Conservation (phyloP, 257 asterid genomes). For the Henckelia pumila region DNA sequence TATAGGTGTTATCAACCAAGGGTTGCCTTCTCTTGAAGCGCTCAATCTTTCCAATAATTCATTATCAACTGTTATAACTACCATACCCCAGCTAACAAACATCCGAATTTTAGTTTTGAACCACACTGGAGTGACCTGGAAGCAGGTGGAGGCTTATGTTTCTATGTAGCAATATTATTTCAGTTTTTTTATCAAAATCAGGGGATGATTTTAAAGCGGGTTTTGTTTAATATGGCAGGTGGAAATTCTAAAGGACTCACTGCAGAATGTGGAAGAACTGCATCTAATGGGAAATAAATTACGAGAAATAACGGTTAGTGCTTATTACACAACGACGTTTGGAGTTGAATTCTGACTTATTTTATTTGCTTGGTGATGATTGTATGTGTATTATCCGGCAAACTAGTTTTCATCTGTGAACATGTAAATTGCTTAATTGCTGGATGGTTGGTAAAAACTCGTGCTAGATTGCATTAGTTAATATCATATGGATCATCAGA, state of each 20-base stretch:
- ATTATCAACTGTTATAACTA: slow-evolving; percentile 49
- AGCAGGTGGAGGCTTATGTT: slow-evolving; percentile 49
- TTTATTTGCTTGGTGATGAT: not conserved
- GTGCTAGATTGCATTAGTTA: slow-evolving; percentile 12
- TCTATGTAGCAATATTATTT: slow-evolving; percentile 8
- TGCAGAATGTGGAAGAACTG: slow-evolving; percentile 74
- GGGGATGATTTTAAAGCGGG: slow-evolving; percentile 14
- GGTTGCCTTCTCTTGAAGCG: slow-evolving; percentile 62
- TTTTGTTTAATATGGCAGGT: slow-evolving; percentile 46
- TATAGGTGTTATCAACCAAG: slow-evolving; percentile 62
- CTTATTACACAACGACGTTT: slow-evolving; percentile 17
- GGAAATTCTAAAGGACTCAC: slow-evolving; percentile 68
- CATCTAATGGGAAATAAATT: slow-evolving; percentile 83
- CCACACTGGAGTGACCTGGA: slow-evolving; percentile 75
- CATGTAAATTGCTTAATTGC: not conserved
- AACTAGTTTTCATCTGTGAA: slow-evolving; percentile 1
- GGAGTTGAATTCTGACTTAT: slow-evolving; percentile 13
- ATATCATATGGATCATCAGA: not conserved
- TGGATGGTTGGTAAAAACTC: not conserved
- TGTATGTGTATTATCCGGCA: not conserved
- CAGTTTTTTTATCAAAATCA: slow-evolving; percentile 17
- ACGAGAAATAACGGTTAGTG: slow-evolving; percentile 60
- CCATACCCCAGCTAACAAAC: slow-evolving; percentile 49
- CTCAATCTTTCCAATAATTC: slow-evolving; percentile 71
- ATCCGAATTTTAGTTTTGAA: slow-evolving; percentile 73